Conservation (phyloP, 1,284 basidiomycete species). For the Leccinum pachyderme region DNA sequence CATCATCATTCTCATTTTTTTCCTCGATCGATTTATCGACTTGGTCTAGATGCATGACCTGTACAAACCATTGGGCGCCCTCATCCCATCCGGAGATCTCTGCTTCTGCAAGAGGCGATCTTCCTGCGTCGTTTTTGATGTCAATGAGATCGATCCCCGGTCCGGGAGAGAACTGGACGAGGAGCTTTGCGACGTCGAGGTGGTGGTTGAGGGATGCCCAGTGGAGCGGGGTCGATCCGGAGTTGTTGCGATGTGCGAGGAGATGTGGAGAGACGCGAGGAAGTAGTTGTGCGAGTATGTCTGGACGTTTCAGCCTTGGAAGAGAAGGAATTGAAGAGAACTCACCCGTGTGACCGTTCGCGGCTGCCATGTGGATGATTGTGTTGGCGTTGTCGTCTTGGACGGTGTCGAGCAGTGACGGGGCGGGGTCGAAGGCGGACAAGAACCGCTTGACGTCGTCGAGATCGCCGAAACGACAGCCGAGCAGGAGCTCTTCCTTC, state of each 20-base stretch:
- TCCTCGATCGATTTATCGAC: slow-evolving; percentile 36
- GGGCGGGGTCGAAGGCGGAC: slow-evolving; percentile 43
- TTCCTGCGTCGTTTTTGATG: slow-evolving; percentile 66
- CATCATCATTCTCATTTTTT: slow-evolving; percentile 14
- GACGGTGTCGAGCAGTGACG: slow-evolving; percentile 45
- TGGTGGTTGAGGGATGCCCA: slow-evolving; percentile 88
- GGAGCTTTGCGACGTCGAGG: slow-evolving; percentile 59
- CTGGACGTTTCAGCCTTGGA: slow-evolving; percentile 39
- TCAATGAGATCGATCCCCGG: slow-evolving; percentile 69
- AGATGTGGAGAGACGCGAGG: slow-evolving; percentile 58
- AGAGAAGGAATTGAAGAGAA: neutral
- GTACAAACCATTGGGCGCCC: slow-evolving; percentile 75
- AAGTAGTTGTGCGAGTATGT: slow-evolving; percentile 69
- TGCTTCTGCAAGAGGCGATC: slow-evolving; percentile 72
- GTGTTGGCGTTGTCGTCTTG: slow-evolving; percentile 79
- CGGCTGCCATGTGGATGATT: slow-evolving; percentile 80
- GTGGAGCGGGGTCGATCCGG: slow-evolving; percentile 80
- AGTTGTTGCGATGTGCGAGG: slow-evolving; percentile 59
- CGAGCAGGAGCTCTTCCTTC: slow-evolving; percentile 63
- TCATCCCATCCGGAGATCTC: slow-evolving; percentile 77
- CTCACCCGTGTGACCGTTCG: slow-evolving; percentile 84
- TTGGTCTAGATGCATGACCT: slow-evolving; percentile 68
- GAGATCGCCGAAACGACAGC: slow-evolving; percentile 83
- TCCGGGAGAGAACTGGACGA: slow-evolving; percentile 57
- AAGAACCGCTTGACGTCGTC: slow-evolving; percentile 73